phyloP scores from a whole-genome alignment of 176 grass and related monocot genomes.

The Themeda triandra region DNA sequence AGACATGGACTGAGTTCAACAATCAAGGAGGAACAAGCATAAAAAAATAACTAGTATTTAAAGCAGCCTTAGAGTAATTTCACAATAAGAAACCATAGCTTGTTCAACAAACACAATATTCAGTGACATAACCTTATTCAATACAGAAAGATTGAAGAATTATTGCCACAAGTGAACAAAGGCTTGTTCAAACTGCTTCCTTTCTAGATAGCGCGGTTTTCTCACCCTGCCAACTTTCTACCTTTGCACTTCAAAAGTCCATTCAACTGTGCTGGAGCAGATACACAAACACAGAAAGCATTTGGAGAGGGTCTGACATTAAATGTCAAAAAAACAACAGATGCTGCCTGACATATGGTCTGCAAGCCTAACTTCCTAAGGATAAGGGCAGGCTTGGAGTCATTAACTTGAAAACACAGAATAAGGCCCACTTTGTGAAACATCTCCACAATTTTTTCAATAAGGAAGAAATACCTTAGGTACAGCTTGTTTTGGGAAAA shows the following conservation, averaged over 20 bases:
- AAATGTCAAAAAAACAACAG: neutral
- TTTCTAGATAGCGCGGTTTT: neutral
- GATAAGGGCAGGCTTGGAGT: neutral
- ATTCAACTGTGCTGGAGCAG: neutral
- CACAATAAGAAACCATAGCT: neutral
- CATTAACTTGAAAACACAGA: neutral
- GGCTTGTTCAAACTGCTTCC: neutral
- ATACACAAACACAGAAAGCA: neutral
- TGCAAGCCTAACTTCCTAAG: neutral
- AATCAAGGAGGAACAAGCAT: neutral
- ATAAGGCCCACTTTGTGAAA: too few species aligned
- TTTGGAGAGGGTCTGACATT: neutral
- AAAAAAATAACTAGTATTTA: neutral
- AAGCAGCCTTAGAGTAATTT: neutral
- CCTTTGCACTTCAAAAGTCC: neutral
- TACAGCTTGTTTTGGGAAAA: too few species aligned
- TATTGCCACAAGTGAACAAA: neutral
- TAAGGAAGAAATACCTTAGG: too few species aligned
- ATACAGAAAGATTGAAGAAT: neutral
- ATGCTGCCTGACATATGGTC: neutral
- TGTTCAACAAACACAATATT: neutral
- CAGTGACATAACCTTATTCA: neutral
- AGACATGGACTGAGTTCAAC: constrained; percentile 29
- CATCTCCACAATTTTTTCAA: too few species aligned
- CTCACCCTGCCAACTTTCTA: neutral